Conservation (phyloP, 2,329 filamentous ascomycete species). For the Ceratocystis huliohia region DNA sequence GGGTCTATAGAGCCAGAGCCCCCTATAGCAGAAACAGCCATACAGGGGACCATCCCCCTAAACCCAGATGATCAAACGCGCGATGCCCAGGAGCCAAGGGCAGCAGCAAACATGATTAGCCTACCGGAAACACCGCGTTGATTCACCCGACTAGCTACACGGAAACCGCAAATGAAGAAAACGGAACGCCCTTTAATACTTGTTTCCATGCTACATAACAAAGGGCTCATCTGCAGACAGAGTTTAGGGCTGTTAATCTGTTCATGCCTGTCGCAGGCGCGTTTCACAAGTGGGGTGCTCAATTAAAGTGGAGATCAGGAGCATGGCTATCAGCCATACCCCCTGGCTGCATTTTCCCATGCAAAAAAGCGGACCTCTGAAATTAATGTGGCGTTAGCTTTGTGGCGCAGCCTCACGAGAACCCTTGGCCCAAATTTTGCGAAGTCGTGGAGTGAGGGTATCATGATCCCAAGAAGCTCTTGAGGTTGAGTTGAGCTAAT, state of each 20-base stretch:
- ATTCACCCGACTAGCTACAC: background rate
- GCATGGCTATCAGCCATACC: background rate
- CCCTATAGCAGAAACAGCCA: background rate
- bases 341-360: background rate
- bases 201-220: too few relatives aligned
- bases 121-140: constrained; percentile 1
- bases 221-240: too few relatives aligned
- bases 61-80: background rate
- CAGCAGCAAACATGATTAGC: background rate
- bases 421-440: constrained; percentile 12
- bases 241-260: background rate
- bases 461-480: background rate
- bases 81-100: background rate
- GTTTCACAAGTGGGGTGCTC: background rate
- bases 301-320: background rate
- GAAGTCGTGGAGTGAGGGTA: background rate
- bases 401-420: constrained; percentile 10
- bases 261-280: background rate
- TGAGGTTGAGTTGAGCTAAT: background rate
- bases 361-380: background rate
- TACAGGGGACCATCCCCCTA: background rate
- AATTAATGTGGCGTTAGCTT: background rate
- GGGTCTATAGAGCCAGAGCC: background rate
- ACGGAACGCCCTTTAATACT: background rate
- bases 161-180: background rate